Conservation (phyloP, 2,329 filamentous ascomycete genomes). For the Colletotrichum gloeosporioides region DNA sequence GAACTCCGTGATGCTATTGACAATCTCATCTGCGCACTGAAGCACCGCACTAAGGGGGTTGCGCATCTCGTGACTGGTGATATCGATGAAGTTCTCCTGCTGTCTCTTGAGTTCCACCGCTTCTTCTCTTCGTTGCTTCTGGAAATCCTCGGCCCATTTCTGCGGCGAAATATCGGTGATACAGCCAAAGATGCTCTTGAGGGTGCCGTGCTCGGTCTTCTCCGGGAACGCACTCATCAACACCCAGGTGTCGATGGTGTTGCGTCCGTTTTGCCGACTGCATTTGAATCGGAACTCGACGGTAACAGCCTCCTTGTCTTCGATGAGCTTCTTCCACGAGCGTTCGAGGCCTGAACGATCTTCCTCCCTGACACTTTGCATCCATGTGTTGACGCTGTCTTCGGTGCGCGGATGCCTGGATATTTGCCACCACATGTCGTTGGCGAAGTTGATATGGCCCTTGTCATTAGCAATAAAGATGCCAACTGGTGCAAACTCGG, state of each 20-base stretch:
- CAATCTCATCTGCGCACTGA: conserved; percentile 79
- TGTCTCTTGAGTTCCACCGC: conserved; percentile 81
- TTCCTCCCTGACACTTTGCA: conserved; percentile 72
- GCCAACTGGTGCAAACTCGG: conserved; percentile 82
- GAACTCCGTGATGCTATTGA: conserved; percentile 52
- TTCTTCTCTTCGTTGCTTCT: conserved; percentile 79
- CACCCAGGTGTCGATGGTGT: conserved; percentile 74
- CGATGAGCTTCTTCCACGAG: conserved; percentile 68
- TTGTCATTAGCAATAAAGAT: conserved; percentile 81
- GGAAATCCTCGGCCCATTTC: conserved; percentile 83
- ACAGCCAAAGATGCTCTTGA: conserved; percentile 80
- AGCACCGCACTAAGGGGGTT: conserved; percentile 78
- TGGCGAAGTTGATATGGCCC: conserved; percentile 79
- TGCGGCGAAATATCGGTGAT: conserved; percentile 87
- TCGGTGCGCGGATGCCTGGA: conserved; percentile 68
- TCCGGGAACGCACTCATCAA: conserved; percentile 80
- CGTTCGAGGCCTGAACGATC: conserved; percentile 64
- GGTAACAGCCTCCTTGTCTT: conserved; percentile 67
- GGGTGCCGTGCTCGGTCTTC: conserved; percentile 63
- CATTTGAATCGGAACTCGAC: conserved; percentile 79
- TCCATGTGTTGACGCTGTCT: conserved; percentile 69
- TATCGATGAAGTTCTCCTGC: conserved; percentile 75
- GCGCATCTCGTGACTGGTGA: conserved; percentile 77
- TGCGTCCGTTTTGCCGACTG: conserved; percentile 65
- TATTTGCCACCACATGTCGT: conserved; percentile 80